Evolutionary conservation across 805 yeast species (phyloP).

Genomic region (Kluyveromyces wickerhamii): DNA sequence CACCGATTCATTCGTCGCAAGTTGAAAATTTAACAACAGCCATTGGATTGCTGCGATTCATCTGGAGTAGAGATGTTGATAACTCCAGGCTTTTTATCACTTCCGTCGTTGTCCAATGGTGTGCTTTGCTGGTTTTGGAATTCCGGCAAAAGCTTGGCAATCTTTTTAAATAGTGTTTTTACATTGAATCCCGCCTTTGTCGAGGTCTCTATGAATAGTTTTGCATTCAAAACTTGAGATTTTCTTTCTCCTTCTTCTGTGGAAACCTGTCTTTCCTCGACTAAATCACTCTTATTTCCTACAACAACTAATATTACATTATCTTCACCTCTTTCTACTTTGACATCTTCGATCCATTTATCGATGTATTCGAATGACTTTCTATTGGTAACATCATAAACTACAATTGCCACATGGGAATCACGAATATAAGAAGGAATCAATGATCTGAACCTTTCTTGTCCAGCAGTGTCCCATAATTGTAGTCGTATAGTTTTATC

Average conservation of each 20-base stretch:
- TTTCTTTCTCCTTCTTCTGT: conserved; percentile 77
- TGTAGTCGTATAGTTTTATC: conserved; percentile 93
- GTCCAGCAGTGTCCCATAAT: conserved; percentile 98
- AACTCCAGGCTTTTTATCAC: conserved; percentile 32
- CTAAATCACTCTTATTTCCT: conserved; percentile 84
- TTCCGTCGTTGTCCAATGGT: conserved; percentile 16
- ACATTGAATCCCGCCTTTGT: conserved; percentile 95
- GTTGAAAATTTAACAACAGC: conserved; percentile 15
- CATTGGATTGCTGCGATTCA: conserved; percentile 30
- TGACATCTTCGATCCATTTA: conserved; percentile 93
- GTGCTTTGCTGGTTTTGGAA: conserved; percentile 38
- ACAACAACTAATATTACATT: conserved; percentile 86
- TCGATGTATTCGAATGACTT: conserved; percentile 77
- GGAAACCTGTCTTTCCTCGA: conserved; percentile 73
- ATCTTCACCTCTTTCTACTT: conserved; percentile 78
- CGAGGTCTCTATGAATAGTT: conserved; percentile 83
- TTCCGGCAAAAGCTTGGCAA: conserved; percentile 88
- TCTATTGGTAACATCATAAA: conserved; percentile 84
- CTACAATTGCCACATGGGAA: conserved; percentile 94
- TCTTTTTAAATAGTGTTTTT: conserved; percentile 77
- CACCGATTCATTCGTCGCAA: no score
- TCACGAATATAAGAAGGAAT: conserved; percentile 95
- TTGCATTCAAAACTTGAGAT: conserved; percentile 64
- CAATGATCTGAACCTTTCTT: conserved; percentile 88
- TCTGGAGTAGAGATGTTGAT: conserved; percentile 38